Evolutionary conservation across 2,329 filamentous ascomycete species (phyloP).

Genomic region (Incumbomyces delicatus): DNA sequence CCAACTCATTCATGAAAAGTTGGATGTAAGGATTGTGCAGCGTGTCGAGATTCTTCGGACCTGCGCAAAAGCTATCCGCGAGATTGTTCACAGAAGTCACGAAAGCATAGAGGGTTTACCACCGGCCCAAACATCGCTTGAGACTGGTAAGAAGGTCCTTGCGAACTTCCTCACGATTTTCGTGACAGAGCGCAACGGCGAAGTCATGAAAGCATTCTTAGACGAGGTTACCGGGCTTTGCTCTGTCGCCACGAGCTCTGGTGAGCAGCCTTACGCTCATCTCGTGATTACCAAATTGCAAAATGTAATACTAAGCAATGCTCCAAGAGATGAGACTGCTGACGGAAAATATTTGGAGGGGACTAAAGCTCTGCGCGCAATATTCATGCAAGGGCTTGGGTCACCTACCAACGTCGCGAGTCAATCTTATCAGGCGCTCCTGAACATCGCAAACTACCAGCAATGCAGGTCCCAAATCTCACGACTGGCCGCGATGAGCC

Average conservation of each 20-base stretch:
- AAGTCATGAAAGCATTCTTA: conserved; percentile 1
- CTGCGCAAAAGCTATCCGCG: neutral
- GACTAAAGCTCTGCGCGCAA: conserved; percentile 21
- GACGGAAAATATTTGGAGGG: neutral
- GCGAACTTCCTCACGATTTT: conserved; percentile 2
- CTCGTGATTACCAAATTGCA: neutral
- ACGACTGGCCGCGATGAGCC: conserved; percentile 63
- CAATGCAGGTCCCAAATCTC: conserved; percentile 56
- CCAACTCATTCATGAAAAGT: neutral
- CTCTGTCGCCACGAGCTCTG: neutral
- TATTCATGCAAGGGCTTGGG: conserved; percentile 67
- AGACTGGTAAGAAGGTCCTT: neutral
- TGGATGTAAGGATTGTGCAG: neutral
- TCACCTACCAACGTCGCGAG: conserved; percentile 55
- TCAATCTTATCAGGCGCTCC: conserved; percentile 51
- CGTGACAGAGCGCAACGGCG: neutral
- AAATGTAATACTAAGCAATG: neutral
- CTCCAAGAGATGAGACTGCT: neutral
- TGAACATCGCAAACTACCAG: conserved; percentile 51
- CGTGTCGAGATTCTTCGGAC: conserved; percentile 1
- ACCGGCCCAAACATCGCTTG: neutral
- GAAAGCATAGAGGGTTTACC: neutral
- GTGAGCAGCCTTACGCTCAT: neutral
- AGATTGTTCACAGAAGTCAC: neutral
- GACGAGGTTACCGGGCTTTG: conserved; percentile 1